A percentile compares a stretch with the other conserved stretches of the same genome.
Conservation (phyloP, 208 protist species). For the Trypanosoma scelopori region DNA sequence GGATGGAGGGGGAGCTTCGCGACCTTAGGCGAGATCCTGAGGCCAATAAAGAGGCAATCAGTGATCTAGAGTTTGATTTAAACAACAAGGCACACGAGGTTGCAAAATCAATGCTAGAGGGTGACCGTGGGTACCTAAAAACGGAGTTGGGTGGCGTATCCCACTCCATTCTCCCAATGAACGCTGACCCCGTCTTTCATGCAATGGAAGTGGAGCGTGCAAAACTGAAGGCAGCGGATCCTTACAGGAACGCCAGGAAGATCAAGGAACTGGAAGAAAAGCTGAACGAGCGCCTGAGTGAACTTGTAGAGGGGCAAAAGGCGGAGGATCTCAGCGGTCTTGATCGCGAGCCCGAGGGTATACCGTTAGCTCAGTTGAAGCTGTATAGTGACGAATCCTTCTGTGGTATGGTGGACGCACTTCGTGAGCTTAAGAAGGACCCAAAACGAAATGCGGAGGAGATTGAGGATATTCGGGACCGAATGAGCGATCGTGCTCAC, state of each 20-base stretch:
- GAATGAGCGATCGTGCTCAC: slow-evolving; percentile 54
- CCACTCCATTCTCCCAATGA: slow-evolving; percentile 59
- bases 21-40: slow-evolving; percentile 62
- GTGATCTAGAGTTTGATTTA: slow-evolving; percentile 63
- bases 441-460: slow-evolving; percentile 38
- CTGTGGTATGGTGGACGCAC: slow-evolving; percentile 62
- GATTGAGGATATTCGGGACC: slow-evolving; percentile 36
- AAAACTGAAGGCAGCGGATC: slow-evolving; percentile 53
- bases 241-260: slow-evolving; percentile 25
- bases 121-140: slow-evolving; percentile 73
- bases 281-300: slow-evolving; percentile 42
- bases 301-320: slow-evolving; percentile 64
- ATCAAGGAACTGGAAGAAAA: slow-evolving; percentile 57
- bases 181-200: slow-evolving; percentile 52
- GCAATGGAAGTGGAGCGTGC: slow-evolving; percentile 54
- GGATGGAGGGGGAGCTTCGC: slow-evolving; percentile 59
- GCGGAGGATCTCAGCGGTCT: slow-evolving; percentile 60
- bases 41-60: slow-evolving; percentile 60
- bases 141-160: slow-evolving; percentile 60
- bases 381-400: slow-evolving; percentile 71
- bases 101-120: slow-evolving; percentile 46
- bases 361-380: slow-evolving; percentile 50
- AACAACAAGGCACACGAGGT: slow-evolving; percentile 63
- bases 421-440: slow-evolving; percentile 69
- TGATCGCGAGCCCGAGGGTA: slow-evolving; percentile 43